Evolutionary conservation across 2,329 filamentous ascomycete species (phyloP).

Genomic region (Byssochlamys sp.): DNA sequence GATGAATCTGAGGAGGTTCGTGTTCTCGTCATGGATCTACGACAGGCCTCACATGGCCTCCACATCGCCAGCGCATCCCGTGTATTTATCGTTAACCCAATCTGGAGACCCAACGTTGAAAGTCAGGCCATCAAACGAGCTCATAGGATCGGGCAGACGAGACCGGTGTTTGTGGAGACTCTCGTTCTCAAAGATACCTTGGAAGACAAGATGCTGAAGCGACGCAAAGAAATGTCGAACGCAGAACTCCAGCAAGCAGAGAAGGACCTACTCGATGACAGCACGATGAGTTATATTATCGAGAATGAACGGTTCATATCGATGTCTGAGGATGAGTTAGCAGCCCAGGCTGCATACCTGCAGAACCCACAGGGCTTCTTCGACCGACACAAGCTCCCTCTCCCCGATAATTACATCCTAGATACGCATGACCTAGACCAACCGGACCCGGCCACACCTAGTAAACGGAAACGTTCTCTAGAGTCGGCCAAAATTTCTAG

Average conservation of each 20-base stretch:
- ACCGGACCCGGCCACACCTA: not conserved
- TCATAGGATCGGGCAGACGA: constrained; percentile 73
- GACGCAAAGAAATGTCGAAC: constrained; percentile 65
- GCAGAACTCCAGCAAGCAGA: constrained; percentile 46
- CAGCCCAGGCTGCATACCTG: constrained; percentile 18
- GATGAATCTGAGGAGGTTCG: constrained; percentile 59
- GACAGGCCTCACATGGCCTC: constrained; percentile 76
- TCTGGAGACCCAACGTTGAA: constrained; percentile 73
- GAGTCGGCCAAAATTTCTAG: constrained; percentile 1
- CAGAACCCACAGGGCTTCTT: constrained; percentile 25
- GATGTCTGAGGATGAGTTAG: constrained; percentile 23
- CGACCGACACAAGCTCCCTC: constrained; percentile 27
- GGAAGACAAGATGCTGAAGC: constrained; percentile 71
- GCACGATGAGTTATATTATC: constrained; percentile 50
- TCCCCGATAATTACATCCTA: constrained; percentile 21
- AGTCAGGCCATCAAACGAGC: constrained; percentile 87
- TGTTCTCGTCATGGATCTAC: constrained; percentile 84
- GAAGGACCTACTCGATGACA: constrained; percentile 50
- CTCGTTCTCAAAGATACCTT: constrained; percentile 69
- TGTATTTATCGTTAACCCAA: constrained; percentile 81
- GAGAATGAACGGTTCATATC: constrained; percentile 45
- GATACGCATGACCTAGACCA: not conserved
- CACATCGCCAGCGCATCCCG: constrained; percentile 75
- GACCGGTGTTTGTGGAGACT: constrained; percentile 74
- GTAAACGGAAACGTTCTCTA: not conserved